Percentiles rank a stretch among this genome's conserved stretches.
Evolutionary conservation across 2,329 filamentous ascomycete genomes (phyloP).

Genomic region (Colletotrichum salicis): DNA sequence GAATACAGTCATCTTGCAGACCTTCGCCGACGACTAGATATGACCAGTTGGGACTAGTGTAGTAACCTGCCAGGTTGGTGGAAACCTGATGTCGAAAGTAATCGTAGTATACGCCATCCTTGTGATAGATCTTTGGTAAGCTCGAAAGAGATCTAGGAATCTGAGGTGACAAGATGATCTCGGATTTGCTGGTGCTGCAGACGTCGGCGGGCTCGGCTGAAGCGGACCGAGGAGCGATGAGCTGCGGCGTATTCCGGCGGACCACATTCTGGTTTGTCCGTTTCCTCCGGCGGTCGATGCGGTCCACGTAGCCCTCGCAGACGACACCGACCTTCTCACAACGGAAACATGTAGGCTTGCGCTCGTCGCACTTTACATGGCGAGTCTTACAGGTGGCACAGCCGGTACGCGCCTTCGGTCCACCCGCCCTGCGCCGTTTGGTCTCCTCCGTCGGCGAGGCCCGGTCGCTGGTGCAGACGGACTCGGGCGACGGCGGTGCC

Average conservation of each 20-base stretch:
- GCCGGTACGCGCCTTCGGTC: slow-evolving; percentile 32
- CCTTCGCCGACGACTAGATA: slow-evolving; percentile 22
- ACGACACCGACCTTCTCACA: slow-evolving; percentile 22
- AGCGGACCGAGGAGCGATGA: slow-evolving; percentile 8
- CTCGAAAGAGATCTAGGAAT: slow-evolving; percentile 4
- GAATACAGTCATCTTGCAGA: slow-evolving; percentile 25
- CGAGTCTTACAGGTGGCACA: slow-evolving; percentile 39
- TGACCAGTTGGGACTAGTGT: slow-evolving; percentile 21
- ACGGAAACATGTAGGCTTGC: slow-evolving; percentile 38
- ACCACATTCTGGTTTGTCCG: not conserved
- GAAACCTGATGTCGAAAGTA: slow-evolving; percentile 23
- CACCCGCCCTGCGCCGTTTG: slow-evolving; percentile 23
- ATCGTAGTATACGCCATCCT: slow-evolving; percentile 27
- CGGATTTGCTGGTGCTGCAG: not conserved
- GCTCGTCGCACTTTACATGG: slow-evolving; percentile 46
- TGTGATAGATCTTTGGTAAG: slow-evolving; percentile 6
- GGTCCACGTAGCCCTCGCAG: slow-evolving; percentile 32
- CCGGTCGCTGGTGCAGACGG: not conserved
- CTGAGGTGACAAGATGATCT: not conserved
- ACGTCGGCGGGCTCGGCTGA: not conserved
- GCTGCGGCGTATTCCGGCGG: slow-evolving; percentile 1
- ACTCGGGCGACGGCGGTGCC: slow-evolving; percentile 1
- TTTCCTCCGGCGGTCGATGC: slow-evolving; percentile 1
- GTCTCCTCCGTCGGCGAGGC: slow-evolving; percentile 13
- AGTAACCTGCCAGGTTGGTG: slow-evolving; percentile 16